Evolutionary conservation across 139 green algal species (phyloP).

Genomic region (Pleodorina starrii): DNA sequence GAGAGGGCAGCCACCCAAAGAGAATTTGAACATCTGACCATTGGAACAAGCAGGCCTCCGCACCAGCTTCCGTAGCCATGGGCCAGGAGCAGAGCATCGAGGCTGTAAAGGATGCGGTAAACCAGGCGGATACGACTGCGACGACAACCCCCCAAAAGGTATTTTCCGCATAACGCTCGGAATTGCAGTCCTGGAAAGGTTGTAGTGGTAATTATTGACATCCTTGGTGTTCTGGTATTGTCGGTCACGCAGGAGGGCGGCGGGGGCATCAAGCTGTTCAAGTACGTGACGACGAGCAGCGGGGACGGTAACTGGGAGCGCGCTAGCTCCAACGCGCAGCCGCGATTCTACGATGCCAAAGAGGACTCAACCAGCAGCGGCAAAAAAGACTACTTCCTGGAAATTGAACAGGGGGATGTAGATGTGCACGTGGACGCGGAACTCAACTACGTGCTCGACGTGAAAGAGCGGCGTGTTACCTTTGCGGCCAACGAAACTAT

Average conservation of each 20-base stretch:
- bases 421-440: conserved; percentile 64
- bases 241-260: conserved; percentile 33
- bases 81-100: conserved; percentile 13
- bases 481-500: conserved; percentile 69
- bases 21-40: too few species aligned
- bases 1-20: too few species aligned
- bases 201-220: too few species aligned
- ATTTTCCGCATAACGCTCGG: too few species aligned
- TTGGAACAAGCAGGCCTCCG: too few species aligned
- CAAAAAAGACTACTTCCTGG: conserved; percentile 36
- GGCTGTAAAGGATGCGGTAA: conserved; percentile 34
- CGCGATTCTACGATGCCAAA: conserved; percentile 79
- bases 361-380: conserved; percentile 70
- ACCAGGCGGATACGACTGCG: not conserved
- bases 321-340: conserved; percentile 55
- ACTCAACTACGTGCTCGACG: conserved; percentile 63
- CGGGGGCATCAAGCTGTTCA: conserved; percentile 63
- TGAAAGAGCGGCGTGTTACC: conserved; percentile 66
- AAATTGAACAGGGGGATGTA: conserved; percentile 67
- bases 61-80: too few species aligned
- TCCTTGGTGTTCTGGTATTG: too few species aligned
- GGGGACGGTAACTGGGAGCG: conserved; percentile 71
- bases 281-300: conserved; percentile 64
- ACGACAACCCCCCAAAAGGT: conserved; percentile 26
- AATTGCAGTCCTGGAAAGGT: too few species aligned